Evolutionary conservation across 75 land plant genomes (phyloP).

Genomic region (Pinus taeda): DNA sequence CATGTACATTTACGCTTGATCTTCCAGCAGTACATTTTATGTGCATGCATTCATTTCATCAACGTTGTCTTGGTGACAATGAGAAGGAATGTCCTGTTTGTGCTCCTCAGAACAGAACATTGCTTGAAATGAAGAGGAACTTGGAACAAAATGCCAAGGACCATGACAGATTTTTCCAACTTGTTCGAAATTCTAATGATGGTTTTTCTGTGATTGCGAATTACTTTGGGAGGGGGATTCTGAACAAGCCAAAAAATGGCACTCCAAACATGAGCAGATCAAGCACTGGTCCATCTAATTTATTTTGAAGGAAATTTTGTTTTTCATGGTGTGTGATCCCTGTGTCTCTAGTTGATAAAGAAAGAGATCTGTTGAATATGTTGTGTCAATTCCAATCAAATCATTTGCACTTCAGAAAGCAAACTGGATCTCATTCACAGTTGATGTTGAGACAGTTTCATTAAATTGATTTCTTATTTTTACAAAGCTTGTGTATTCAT

Average conservation of each 20-base stretch:
- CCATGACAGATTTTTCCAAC: constrained; percentile 75
- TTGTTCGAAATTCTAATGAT: constrained; percentile 71
- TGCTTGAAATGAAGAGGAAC: constrained; percentile 68
- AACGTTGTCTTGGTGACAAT: constrained; percentile 89
- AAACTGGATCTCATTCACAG: background rate
- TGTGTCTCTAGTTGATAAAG: background rate
- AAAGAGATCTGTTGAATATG: background rate
- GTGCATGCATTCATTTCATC: constrained; percentile 98
- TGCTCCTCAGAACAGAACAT: constrained; percentile 68
- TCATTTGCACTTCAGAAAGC: background rate
- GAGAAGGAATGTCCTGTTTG: constrained; percentile 93
- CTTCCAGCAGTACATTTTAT: constrained; percentile 94
- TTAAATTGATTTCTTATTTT: background rate
- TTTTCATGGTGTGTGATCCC: background rate
- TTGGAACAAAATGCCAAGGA: constrained; percentile 82
- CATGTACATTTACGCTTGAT: constrained; percentile 85
- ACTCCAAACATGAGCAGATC: constrained; percentile 6
- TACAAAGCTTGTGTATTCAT: background rate
- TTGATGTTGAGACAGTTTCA: background rate
- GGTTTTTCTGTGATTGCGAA: constrained; percentile 96
- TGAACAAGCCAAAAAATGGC: constrained; percentile 15
- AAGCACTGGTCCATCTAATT: background rate
- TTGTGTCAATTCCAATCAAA: background rate
- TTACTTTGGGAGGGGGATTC: constrained; percentile 64
- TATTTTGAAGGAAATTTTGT: background rate